These are phyloP conservation scores for Talaromyces pinophilus DNA, from an alignment of 2,329 filamentous ascomycete species.

Conservation along the genomic window DNA sequence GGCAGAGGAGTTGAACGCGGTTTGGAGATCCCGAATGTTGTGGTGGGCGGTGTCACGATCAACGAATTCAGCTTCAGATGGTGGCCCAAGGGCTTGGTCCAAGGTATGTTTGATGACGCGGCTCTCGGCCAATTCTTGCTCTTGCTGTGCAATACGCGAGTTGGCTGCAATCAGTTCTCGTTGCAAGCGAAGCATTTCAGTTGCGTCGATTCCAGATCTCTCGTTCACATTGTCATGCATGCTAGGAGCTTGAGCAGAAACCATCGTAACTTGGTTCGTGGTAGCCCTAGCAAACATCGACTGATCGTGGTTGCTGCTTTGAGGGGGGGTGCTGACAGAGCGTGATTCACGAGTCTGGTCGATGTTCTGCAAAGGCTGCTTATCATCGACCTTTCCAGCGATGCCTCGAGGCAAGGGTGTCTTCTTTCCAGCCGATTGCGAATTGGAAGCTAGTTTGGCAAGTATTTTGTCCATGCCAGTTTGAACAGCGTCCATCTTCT, in stretches of 20 bases:
- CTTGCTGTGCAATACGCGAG: conserved; percentile 60
- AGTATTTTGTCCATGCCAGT: conserved; percentile 64
- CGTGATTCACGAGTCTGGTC: conserved; percentile 60
- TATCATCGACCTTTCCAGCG: conserved; percentile 71
- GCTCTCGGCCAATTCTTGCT: conserved; percentile 62
- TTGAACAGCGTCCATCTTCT: conserved; percentile 46
- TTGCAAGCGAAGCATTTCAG: conserved; percentile 59
- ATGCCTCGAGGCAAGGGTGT: conserved; percentile 40
- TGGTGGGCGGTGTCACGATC: conserved; percentile 53
- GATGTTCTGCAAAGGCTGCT: conserved; percentile 57
- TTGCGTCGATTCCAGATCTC: conserved; percentile 36
- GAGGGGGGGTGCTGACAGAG: conserved; percentile 25
- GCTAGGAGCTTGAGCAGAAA: conserved; percentile 1
- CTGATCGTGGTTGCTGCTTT: conserved; percentile 25
- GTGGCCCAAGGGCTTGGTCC: conserved; percentile 58
- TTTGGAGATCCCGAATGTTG: conserved; percentile 53
- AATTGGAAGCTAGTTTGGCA: conserved; percentile 44
- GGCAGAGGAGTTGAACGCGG: conserved; percentile 55
- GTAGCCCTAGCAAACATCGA: conserved; percentile 23
- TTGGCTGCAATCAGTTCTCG: conserved; percentile 59
- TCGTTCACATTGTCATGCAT: conserved; percentile 19
- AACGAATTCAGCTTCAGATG: conserved; percentile 55
- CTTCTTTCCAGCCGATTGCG: conserved; percentile 27
- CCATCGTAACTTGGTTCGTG: conserved; percentile 23
- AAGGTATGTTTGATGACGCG: conserved; percentile 63